Base-by-base conservation (phyloP, 345 rosid species). In the Reutealis trisperma region DNA sequence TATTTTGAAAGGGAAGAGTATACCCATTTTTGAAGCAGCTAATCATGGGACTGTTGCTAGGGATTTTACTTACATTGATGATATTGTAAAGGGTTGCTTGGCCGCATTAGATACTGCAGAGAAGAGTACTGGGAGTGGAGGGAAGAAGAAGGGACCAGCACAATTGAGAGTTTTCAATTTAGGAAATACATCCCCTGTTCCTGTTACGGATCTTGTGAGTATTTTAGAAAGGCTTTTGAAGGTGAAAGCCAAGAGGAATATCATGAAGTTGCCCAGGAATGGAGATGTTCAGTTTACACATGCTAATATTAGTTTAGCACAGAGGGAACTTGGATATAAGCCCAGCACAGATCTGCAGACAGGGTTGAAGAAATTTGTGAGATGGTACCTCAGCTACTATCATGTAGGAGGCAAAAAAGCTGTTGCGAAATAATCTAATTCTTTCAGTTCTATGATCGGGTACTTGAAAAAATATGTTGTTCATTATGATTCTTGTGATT, bases 131-230 rank as follows among this genome's bases (percentile, higher is more conserved):
- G 98, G 98, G 21, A 91, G 87, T 79, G 96, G 96, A 59, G 98
- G 98, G 72, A 94, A 90, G 90, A 94, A 94, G 90, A 91, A 81
- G 80, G 88, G 92, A 11, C 89, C 96, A 0, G 98, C 98, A 18
- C 95, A 90, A 27, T 79, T 94, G 87, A 87, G 98, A 83, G 95
- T 94, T 71, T 94, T 85, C 79, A 94, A 94, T 77, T 83, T 95
- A 82, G 99, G 99, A 78, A 95, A 95, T 64, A 93, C 98, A 8
- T 93, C 99, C 3, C 99, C 99, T 9, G 93, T 94, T 5, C 97
- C 96, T 0, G 99, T 95, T 83, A 72, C 85, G 0, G 89, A 93
- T 79, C 94, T 95, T 41, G 99, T 95, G 24, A 84, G 83, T 72
- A 93, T 91, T 67, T 80, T 95, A 85, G 99, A 95, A 82, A 92